These are phyloP conservation scores for Penicillium vulpinum DNA, from an alignment of 2,329 filamentous ascomycete species.

Conservation along the genomic window DNA sequence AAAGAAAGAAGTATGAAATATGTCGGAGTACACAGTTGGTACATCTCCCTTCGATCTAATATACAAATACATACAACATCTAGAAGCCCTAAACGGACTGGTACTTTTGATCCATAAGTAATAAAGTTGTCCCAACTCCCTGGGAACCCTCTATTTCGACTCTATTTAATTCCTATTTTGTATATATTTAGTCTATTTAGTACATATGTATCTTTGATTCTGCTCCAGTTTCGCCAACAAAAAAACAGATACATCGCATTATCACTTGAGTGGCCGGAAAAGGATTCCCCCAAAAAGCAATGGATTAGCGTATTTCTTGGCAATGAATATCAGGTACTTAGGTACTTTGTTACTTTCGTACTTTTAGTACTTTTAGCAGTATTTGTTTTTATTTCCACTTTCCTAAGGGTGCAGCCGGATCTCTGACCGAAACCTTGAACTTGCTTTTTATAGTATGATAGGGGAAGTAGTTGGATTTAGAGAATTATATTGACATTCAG, in stretches of 20 bases:
- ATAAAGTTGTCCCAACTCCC: constrained; percentile 3
- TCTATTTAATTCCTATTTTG: neutral
- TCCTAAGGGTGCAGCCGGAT: neutral
- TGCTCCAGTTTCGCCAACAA: too few species aligned
- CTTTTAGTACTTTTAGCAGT: neutral
- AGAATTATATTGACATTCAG: neutral
- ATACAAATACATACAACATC: too few species aligned
- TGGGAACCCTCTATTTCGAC: constrained; percentile 2
- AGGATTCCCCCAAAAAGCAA: neutral
- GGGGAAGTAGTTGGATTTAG: neutral
- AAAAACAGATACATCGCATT: constrained; percentile 3
- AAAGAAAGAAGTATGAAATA: neutral
- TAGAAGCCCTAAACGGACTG: neutral
- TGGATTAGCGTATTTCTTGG: neutral
- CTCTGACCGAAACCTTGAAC: constrained; percentile 1
- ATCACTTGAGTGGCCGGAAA: neutral
- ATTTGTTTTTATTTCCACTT: neutral
- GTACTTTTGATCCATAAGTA: neutral
- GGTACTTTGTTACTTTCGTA: neutral
- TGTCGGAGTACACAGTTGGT: neutral
- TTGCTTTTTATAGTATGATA: neutral
- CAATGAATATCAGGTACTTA: neutral
- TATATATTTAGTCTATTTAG: neutral
- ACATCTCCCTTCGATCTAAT: neutral
- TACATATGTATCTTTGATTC: neutral